Evolutionary conservation across 2,329 filamentous ascomycete species (phyloP).

Genomic region (Monosporascus sp.): DNA sequence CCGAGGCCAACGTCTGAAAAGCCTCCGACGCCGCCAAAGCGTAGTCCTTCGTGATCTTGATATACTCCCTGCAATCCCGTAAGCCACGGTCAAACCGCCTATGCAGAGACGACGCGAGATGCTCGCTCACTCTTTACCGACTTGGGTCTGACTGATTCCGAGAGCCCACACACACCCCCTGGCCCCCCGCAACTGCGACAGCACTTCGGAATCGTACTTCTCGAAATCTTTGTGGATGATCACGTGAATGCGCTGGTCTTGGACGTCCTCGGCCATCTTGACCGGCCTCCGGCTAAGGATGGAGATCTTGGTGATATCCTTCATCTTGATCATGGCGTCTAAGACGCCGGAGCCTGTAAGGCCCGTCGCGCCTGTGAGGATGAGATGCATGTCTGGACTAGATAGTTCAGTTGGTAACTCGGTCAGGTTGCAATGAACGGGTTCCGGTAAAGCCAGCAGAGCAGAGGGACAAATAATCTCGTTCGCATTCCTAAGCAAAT

Average conservation of each 20-base stretch:
- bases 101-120: no score
- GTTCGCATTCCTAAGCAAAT: no score
- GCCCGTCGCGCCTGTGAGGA: conserved; percentile 64
- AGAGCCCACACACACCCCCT: conserved; percentile 69
- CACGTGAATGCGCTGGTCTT: conserved; percentile 56
- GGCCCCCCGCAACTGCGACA: conserved; percentile 57
- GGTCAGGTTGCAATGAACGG: neutral
- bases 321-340: conserved; percentile 54
- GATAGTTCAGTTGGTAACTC: neutral
- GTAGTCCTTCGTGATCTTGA: conserved; percentile 63
- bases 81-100: neutral
- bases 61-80: conserved; percentile 45
- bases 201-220: conserved; percentile 50
- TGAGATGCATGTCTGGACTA: conserved; percentile 48
- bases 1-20: conserved; percentile 30
- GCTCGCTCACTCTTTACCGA: conserved; percentile 48
- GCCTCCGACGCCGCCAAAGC: conserved; percentile 46
- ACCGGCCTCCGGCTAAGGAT: conserved; percentile 59
- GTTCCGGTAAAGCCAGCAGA: no score
- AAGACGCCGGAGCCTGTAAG: conserved; percentile 57
- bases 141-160: conserved; percentile 57
- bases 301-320: conserved; percentile 57
- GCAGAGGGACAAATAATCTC: no score
- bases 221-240: conserved; percentile 64
- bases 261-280: conserved; percentile 50